phyloP scores from a whole-genome alignment of 768 basidiomycete species.

The Mycena leptocephala region DNA sequence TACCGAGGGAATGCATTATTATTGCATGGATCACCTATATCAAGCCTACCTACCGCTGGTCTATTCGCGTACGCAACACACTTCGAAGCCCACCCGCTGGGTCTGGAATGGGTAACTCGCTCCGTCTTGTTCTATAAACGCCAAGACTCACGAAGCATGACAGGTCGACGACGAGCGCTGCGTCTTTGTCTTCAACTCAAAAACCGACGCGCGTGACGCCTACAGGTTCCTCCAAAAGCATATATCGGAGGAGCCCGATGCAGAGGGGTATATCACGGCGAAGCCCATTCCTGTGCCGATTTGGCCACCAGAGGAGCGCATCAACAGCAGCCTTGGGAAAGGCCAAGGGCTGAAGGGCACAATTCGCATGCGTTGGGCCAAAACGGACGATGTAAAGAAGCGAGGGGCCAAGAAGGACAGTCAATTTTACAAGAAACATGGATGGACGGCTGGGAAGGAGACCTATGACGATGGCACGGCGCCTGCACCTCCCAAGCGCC shows the following conservation, averaged over 20 bases:
- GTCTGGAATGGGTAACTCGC: constrained; percentile 77
- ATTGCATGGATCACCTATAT: constrained; percentile 81
- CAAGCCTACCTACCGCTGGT: constrained; percentile 81
- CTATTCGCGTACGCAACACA: constrained; percentile 89
- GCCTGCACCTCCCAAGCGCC: constrained; percentile 52
- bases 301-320: constrained; percentile 88
- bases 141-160: neutral
- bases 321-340: constrained; percentile 80
- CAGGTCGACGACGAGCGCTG: constrained; percentile 84
- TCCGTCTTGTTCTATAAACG: neutral
- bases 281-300: constrained; percentile 80
- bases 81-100: constrained; percentile 82
- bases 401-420: constrained; percentile 81
- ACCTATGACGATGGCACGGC: constrained; percentile 48
- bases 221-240: constrained; percentile 69
- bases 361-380: constrained; percentile 86
- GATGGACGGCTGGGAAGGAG: constrained; percentile 76
- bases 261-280: constrained; percentile 73
- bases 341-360: constrained; percentile 77
- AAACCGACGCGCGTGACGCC: constrained; percentile 67
- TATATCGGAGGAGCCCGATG: constrained; percentile 66
- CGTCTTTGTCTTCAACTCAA: constrained; percentile 81
- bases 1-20: constrained; percentile 80
- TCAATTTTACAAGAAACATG: constrained; percentile 86
- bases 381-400: constrained; percentile 81